Percentiles rank a stretch among this genome's conserved stretches.
Conservation (phyloP, 768 basidiomycete genomes). For the Auriscalpium microsporum region DNA sequence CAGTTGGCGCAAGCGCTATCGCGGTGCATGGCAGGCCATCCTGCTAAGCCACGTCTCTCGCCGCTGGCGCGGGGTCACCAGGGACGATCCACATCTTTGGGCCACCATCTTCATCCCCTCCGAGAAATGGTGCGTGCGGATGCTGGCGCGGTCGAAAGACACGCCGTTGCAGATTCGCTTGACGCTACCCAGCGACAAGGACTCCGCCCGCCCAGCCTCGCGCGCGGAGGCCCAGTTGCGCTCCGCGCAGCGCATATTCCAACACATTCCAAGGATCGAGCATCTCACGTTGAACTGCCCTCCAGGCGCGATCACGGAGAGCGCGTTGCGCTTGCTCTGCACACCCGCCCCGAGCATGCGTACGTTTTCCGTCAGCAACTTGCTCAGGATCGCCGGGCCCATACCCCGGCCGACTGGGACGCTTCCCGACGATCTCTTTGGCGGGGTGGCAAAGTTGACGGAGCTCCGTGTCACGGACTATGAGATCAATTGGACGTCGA, state of each 20-base stretch:
- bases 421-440: not conserved
- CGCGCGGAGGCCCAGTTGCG: not conserved
- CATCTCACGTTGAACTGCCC: not conserved
- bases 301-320: not conserved
- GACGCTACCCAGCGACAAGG: not conserved
- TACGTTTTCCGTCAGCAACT: not conserved
- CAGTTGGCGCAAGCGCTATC: not conserved
- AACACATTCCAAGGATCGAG: not conserved
- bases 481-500: not conserved
- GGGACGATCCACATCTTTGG: not conserved
- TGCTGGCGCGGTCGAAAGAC: not conserved
- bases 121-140: not conserved
- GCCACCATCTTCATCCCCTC: not conserved
- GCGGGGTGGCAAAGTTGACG: not conserved
- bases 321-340: not conserved
- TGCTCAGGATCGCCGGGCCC: not conserved
- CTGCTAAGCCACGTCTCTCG: not conserved
- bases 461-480: not conserved
- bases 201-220: no score
- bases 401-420: not conserved
- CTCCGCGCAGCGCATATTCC: not conserved
- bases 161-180: not conserved
- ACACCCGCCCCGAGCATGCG: not conserved
- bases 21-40: not conserved
- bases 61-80: not conserved